phyloP scores from a whole-genome alignment of 805 yeast species.

The Wickerhamiella kazuoi region DNA sequence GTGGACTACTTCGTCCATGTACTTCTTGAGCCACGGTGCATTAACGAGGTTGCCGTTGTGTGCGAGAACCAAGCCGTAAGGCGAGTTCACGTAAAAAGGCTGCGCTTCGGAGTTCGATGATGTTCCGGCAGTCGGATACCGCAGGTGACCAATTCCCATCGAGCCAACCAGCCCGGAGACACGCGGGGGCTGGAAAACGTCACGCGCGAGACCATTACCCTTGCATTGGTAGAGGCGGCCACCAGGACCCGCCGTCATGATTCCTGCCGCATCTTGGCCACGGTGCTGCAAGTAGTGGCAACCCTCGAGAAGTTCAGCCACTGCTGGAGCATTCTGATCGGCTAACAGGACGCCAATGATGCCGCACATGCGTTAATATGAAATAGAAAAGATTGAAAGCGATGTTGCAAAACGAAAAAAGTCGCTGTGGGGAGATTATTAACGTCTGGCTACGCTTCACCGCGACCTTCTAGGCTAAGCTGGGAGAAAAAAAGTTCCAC shows the following conservation, averaged over 20 bases:
- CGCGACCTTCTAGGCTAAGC: no score
- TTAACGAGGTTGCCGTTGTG: slow-evolving; percentile 95
- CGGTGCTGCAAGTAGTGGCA: slow-evolving; percentile 86
- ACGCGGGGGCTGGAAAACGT: slow-evolving; percentile 77
- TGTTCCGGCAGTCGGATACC: slow-evolving; percentile 97
- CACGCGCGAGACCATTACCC: slow-evolving; percentile 98
- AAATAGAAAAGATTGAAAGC: background rate
- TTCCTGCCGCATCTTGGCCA: slow-evolving; percentile 99
- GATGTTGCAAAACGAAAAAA: background rate
- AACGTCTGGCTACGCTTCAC: no score
- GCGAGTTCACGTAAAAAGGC: slow-evolving; percentile 94
- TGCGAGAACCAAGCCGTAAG: slow-evolving; percentile 77
- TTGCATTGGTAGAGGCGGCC: slow-evolving; percentile 94
- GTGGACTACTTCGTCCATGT: slow-evolving; percentile 84
- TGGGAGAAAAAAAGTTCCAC: no score
- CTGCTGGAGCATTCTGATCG: slow-evolving; percentile 53
- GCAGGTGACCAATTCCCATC: slow-evolving; percentile 86
- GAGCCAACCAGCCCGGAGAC: slow-evolving; percentile 69
- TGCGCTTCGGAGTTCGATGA: slow-evolving; percentile 94
- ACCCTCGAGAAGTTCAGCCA: slow-evolving; percentile 84
- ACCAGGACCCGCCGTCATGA: slow-evolving; percentile 82
- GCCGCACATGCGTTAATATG: slow-evolving; percentile 59
- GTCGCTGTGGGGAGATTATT: no score
- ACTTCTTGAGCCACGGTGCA: slow-evolving; percentile 53
- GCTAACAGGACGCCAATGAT: slow-evolving; percentile 75